Evolutionary conservation across 306 rosid genomes (phyloP).

Genomic region (Dalbergia cochinchinensis): DNA sequence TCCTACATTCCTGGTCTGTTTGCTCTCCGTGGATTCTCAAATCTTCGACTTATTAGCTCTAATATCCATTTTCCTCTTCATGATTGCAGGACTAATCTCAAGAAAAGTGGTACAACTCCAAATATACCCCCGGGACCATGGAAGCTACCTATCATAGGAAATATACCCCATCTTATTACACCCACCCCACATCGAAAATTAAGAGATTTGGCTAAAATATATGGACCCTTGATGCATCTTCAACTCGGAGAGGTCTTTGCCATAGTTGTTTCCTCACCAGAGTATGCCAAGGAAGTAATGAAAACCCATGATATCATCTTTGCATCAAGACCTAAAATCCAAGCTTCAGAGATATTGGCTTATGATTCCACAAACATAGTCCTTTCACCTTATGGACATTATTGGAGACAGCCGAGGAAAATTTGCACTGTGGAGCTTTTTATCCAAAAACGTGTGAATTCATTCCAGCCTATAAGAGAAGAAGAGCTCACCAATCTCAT

Average conservation of each 20-base stretch:
- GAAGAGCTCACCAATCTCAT: constrained; percentile 24
- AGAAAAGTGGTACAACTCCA: not conserved
- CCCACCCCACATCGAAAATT: constrained; percentile 27
- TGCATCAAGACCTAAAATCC: constrained; percentile 17
- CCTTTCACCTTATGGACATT: constrained; percentile 15
- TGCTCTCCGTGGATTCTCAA: not conserved
- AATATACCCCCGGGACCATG: not conserved
- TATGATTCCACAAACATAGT: not conserved
- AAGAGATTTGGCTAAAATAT: constrained; percentile 33
- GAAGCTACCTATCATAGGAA: not conserved
- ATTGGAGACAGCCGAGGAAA: constrained; percentile 25
- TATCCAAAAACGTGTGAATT: not conserved
- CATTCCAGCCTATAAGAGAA: constrained; percentile 6
- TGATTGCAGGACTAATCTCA: not conserved
- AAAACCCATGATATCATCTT: constrained; percentile 26
- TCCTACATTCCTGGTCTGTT: not conserved
- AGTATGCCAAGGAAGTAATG: constrained; percentile 41
- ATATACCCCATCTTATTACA: not conserved
- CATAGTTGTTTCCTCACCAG: constrained; percentile 44
- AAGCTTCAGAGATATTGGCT: not conserved
- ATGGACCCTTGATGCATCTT: constrained; percentile 47
- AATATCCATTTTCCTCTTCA: not conserved
- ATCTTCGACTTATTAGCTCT: not conserved
- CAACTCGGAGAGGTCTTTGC: constrained; percentile 38
- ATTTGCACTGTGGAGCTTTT: constrained; percentile 29